Evolutionary conservation across 768 basidiomycete species (phyloP), one percentile per base, ranked within the genome.

Genomic region (Coprinopsis cinerea): DNA sequence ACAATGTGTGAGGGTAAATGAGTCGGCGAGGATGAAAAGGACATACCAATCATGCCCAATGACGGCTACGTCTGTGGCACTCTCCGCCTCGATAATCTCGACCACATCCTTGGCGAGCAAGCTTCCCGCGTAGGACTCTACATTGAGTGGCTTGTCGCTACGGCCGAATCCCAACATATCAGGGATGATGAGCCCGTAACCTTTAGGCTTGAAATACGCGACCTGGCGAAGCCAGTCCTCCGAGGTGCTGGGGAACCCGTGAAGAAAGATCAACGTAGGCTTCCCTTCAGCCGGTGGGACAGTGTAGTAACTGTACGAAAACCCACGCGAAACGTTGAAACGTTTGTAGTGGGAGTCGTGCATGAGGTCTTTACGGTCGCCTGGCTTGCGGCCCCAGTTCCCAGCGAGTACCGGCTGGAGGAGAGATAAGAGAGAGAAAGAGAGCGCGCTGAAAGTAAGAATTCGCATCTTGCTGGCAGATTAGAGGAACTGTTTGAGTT

Each of bases 131-230:
- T 77, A 81, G 7, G 60, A 55, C 4, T 52, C 54, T 1, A 60
- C 48, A 44, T 75, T 70, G 1, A 54, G 49, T 1, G 78, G 77
- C 52, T 76, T 75, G 54, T 67, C 67, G 9, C 76, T 77, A 1
- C 68, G 69, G 6, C 77, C 79, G 48, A 75, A 79, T 3, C 78
- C 78, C 23, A 79, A 69, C 65, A 75, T 67, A 55, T 79, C 77
- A 1, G 74, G 77, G 1, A 67, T 73, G 44, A 81, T 59, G 39
- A 81, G 52, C 4, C 72, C 68, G 54, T 75, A 77, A 7, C 74
- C 74, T 34, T 59, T 53, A 6, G 53, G 56, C 27, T 59, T 49
- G 59, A 76, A 72, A 53, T 64, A 68, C 6, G 57, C 47, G 15
- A 72, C 63, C 55, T 73, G 69, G 34, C 66, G 57, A 23, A 59